Percentiles rank a stretch among this genome's conserved stretches.
Evolutionary conservation across 2,329 filamentous ascomycete species (phyloP).

Genomic region (Fusarium sp.): DNA sequence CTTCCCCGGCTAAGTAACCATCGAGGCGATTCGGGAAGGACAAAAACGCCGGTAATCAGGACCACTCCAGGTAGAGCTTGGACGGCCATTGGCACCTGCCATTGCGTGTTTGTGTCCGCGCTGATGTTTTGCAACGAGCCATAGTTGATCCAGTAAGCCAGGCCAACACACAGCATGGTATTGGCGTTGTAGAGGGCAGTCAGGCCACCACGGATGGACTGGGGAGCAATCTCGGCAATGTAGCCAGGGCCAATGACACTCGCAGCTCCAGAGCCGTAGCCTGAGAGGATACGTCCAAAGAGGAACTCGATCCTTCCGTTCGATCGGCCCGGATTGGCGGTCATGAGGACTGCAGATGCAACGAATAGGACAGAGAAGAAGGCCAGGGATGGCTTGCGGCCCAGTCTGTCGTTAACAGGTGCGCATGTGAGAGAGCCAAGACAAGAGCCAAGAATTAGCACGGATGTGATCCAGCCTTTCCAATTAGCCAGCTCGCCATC

Average conservation of each 20-base stretch:
- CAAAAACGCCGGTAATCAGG: neutral
- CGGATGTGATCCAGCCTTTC: slow-evolving; percentile 17
- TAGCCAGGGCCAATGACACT: slow-evolving; percentile 13
- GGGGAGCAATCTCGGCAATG: slow-evolving; percentile 13
- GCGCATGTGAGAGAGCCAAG: slow-evolving; percentile 12
- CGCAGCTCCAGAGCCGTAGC: slow-evolving; percentile 16
- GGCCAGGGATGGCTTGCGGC: slow-evolving; percentile 8
- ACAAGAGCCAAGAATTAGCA: slow-evolving; percentile 13
- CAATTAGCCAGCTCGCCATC: slow-evolving; percentile 3
- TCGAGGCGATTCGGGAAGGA: slow-evolving; percentile 1
- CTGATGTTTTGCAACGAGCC: slow-evolving; percentile 9
- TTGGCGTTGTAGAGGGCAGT: slow-evolving; percentile 15
- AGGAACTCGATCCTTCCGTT: slow-evolving; percentile 8
- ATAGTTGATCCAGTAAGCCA: slow-evolving; percentile 22
- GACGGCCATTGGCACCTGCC: slow-evolving; percentile 6
- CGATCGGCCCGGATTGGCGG: slow-evolving; percentile 1
- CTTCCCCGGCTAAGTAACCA: slow-evolving; percentile 1
- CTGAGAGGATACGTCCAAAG: slow-evolving; percentile 5
- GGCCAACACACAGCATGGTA: slow-evolving; percentile 15
- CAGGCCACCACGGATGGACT: slow-evolving; percentile 14
- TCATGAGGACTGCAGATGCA: slow-evolving; percentile 9
- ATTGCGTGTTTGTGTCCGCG: neutral
- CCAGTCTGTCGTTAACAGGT: slow-evolving; percentile 8
- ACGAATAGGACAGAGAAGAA: slow-evolving; percentile 9
- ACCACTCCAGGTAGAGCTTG: slow-evolving; percentile 2